Base-by-base conservation (phyloP, 2,329 filamentous ascomycete species). In the Orbilia quercus region DNA sequence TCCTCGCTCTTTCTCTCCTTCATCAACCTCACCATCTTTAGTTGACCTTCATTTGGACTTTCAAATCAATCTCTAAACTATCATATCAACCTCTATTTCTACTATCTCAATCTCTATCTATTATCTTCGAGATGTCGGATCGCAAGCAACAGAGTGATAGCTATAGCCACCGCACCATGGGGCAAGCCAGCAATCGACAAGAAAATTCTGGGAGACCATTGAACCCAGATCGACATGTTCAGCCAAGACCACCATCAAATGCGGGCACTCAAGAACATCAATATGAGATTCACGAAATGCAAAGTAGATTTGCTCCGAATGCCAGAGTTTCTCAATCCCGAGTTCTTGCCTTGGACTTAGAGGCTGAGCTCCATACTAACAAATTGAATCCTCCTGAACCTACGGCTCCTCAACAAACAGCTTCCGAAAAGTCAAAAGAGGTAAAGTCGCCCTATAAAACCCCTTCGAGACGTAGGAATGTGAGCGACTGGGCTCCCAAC, bases 161-260 rank as follows among this genome's bases (percentile, higher is more conserved):
- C 36, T n/a, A n/a, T n/a, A n/a, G n/a, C n/a, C n/a, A n/a, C n/a
- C n/a, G n/a, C n/a, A n/a, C n/a, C n/a, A n/a, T n/a, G n/a, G n/a
- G n/a, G n/a, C n/a, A n/a, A n/a, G n/a, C n/a, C n/a, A n/a, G n/a
- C n/a, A n/a, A n/a, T n/a, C n/a, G n/a, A n/a, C n/a, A n/a, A n/a
- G n/a, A n/a, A n/a, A n/a, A n/a, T n/a, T n/a, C n/a, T n/a, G 12
- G 63, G 22, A 23, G 40, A 28, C 36, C 28, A 31, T 31, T 59
- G 31, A 67, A 67, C 40, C 63, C 45, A 34, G 31, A 57, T 38
- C 63, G 63, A 18, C 63, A 67, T 34, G 51, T 67, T 7, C 54
- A 59, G 31, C 63, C 54, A 7, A 59, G 6, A 23, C 63, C 63
- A 47, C 63, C 63, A 31, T 31, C 54, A 7, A 54, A 67, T 50